These are phyloP conservation scores for Fraxinus pennsylvanica DNA, from an alignment of 257 asterid species.

Conservation along the genomic window DNA sequence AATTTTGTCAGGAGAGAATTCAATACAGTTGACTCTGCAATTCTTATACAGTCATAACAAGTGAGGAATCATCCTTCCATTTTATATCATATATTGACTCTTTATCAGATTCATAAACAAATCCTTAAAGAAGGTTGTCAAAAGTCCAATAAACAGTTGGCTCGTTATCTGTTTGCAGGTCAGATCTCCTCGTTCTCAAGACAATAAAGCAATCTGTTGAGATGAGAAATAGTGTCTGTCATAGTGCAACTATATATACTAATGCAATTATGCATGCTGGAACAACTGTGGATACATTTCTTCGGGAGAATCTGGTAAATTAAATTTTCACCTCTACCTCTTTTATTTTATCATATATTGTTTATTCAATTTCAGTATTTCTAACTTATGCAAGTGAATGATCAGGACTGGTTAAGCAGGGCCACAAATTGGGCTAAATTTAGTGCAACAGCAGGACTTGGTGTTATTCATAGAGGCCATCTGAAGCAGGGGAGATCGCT, in stretches of 20 bases:
- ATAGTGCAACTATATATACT: conserved; percentile 92
- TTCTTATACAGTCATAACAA: conserved; percentile 91
- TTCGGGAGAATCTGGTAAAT: conserved; percentile 85
- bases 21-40: conserved; percentile 87
- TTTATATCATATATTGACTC: neutral
- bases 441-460: conserved; percentile 98
- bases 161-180: conserved; percentile 51
- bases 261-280: conserved; percentile 99
- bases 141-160: conserved; percentile 8
- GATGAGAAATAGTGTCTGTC: conserved; percentile 92
- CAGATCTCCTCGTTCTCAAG: conserved; percentile 94
- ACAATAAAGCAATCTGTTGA: conserved; percentile 97
- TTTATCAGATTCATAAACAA: neutral
- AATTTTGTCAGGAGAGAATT: conserved; percentile 90
- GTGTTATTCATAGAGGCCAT: conserved; percentile 95
- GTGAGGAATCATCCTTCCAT: conserved; percentile 41
- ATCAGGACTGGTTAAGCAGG: conserved; percentile 95
- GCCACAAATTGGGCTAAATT: conserved; percentile 98
- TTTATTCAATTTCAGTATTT: neutral
- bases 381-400: conserved; percentile 10
- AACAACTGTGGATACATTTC: conserved; percentile 94
- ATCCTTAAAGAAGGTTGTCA: conserved; percentile 19
- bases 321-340: neutral
- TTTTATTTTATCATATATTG: neutral
- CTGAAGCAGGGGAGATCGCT: conserved; percentile 93